A percentile compares a stretch with the other conserved stretches of the same genome.
Conservation (phyloP, 2,329 filamentous ascomycete genomes). For the Aspergillus persii region DNA sequence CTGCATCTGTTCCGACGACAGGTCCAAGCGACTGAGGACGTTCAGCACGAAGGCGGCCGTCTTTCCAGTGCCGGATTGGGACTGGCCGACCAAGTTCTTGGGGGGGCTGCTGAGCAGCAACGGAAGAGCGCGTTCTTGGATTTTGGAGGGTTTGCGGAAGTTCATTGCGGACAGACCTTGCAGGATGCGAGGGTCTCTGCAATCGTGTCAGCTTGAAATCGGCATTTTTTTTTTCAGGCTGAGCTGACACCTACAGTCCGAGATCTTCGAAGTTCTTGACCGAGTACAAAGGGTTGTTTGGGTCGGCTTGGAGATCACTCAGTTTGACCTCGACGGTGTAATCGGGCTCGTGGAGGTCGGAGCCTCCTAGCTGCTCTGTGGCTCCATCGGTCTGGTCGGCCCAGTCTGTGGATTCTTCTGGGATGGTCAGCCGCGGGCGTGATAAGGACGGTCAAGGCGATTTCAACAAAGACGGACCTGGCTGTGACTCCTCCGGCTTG, state of each 20-base stretch:
- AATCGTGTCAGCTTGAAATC: conserved; percentile 5
- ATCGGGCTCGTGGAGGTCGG: conserved; percentile 65
- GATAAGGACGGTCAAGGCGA: background rate
- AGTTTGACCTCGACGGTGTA: conserved; percentile 92
- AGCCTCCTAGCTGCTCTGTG: conserved; percentile 41
- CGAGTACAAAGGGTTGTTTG: conserved; percentile 83
- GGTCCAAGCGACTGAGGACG: conserved; percentile 81
- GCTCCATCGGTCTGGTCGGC: conserved; percentile 43
- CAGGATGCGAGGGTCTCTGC: conserved; percentile 62
- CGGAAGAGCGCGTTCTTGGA: conserved; percentile 91
- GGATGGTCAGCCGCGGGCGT: conserved; percentile 11
- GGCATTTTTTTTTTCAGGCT: no score
- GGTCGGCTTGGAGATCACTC: conserved; percentile 81
- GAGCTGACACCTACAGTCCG: conserved; percentile 64
- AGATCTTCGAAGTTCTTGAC: conserved; percentile 81
- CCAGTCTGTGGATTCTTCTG: background rate
- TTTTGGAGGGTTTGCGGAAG: conserved; percentile 95
- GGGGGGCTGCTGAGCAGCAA: conserved; percentile 85
- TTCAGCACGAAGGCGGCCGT: conserved; percentile 95
- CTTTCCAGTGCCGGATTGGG: conserved; percentile 98
- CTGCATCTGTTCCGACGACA: conserved; percentile 57
- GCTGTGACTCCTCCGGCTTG: conserved; percentile 35
- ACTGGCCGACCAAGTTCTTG: conserved; percentile 93
- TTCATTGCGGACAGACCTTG: conserved; percentile 76
- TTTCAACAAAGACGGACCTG: conserved; percentile 12